A percentile compares a stretch with the other conserved stretches of the same genome.
Evolutionary conservation across 805 yeast species (phyloP).

Genomic region (Candida loeiensis): DNA sequence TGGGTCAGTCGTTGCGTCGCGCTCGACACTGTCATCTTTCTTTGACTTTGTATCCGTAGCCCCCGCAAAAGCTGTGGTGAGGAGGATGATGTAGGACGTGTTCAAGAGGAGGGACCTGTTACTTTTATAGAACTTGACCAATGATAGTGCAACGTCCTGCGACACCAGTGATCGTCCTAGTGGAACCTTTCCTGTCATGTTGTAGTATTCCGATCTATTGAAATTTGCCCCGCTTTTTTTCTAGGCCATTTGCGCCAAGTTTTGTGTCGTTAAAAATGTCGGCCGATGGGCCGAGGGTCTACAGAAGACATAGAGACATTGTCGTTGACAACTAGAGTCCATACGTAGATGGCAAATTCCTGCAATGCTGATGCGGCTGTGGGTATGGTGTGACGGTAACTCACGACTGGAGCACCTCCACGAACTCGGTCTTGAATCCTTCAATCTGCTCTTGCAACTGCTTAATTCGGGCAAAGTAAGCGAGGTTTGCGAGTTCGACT

Average conservation of each 20-base stretch:
- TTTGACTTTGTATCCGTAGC: slow-evolving; percentile 30
- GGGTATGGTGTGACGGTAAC: too few species aligned
- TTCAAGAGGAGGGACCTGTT: slow-evolving; percentile 39
- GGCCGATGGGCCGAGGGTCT: neutral
- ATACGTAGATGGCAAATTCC: too few species aligned
- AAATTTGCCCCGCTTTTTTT: slow-evolving; percentile 2
- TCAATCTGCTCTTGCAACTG: slow-evolving; percentile 29
- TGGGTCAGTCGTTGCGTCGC: slow-evolving; percentile 5
- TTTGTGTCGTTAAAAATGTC: neutral
- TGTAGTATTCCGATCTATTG: neutral
- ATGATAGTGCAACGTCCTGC: slow-evolving; percentile 21
- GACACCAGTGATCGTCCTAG: slow-evolving; percentile 2
- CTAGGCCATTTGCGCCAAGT: neutral
- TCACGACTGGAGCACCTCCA: slow-evolving; percentile 9
- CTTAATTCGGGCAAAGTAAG: slow-evolving; percentile 29
- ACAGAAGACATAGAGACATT: neutral
- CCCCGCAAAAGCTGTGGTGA: slow-evolving; percentile 42
- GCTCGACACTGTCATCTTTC: slow-evolving; percentile 4
- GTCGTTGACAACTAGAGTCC: neutral
- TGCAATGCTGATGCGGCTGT: too few species aligned
- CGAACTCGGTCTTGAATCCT: slow-evolving; percentile 23
- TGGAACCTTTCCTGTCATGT: slow-evolving; percentile 3
- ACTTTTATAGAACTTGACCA: slow-evolving; percentile 35
- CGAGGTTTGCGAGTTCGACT: slow-evolving; percentile 37
- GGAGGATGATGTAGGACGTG: slow-evolving; percentile 38